These are phyloP conservation scores for Candida sanyaensis DNA, from an alignment of 1,139 yeast genomes.

Conservation along the genomic window DNA sequence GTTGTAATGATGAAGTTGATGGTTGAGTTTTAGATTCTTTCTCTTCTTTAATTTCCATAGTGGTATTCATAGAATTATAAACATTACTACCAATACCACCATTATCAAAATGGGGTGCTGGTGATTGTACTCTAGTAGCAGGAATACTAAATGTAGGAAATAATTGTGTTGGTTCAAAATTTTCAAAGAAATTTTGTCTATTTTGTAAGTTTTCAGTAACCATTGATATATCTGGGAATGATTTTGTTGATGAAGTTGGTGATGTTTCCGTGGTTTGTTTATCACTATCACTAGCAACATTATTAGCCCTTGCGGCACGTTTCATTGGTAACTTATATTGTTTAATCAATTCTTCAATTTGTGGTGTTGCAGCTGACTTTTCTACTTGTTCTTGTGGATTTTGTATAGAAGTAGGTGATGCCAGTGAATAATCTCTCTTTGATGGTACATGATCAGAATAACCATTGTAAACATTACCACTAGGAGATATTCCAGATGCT, in stretches of 20 bases:
- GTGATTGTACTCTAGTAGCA: slow-evolving; percentile 42
- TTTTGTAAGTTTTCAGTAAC: slow-evolving; percentile 48
- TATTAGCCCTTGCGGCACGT: slow-evolving; percentile 9
- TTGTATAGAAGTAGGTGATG: slow-evolving; percentile 1
- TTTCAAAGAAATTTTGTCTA: slow-evolving; percentile 43
- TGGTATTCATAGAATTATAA: slow-evolving; percentile 10
- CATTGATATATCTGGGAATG: slow-evolving; percentile 49
- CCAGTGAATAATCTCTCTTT: neutral
- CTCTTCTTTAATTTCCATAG: neutral
- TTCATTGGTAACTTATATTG: slow-evolving; percentile 21
- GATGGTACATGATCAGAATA: slow-evolving; percentile 15
- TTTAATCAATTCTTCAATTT: slow-evolving; percentile 36
- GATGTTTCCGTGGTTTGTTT: slow-evolving; percentile 27
- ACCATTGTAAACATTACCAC: slow-evolving; percentile 21
- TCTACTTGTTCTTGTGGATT: slow-evolving; percentile 7
- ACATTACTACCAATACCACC: slow-evolving; percentile 18
- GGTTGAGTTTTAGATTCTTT: neutral
- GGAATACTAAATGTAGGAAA: slow-evolving; percentile 45
- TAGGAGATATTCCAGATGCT: slow-evolving; percentile 36
- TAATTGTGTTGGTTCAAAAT: slow-evolving; percentile 52
- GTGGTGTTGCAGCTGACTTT: slow-evolving; percentile 12
- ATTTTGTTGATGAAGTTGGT: slow-evolving; percentile 40
- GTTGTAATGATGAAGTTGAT: neutral
- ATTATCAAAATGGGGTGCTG: slow-evolving; percentile 15
- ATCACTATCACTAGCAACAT: slow-evolving; percentile 9